Base-by-base conservation (phyloP, 2,329 filamentous ascomycete species). In the Volutella citrinella region DNA sequence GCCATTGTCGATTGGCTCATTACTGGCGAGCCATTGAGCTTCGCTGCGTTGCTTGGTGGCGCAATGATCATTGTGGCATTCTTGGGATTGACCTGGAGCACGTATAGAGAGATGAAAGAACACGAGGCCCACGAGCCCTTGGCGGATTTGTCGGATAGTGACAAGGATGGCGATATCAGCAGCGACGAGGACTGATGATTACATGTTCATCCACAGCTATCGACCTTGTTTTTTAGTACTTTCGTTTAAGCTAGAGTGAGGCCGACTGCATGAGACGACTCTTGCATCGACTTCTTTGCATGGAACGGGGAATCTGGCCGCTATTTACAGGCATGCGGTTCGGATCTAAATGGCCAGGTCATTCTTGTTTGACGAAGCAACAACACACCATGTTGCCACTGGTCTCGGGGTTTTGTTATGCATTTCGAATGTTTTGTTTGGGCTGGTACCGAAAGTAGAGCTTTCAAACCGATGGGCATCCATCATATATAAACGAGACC, bases 81-180 rank as follows among this genome's bases (percentile, higher is more conserved):
- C 58, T 60, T 81, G n/a, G 72, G 95, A 54, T 63, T 98, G 27
- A 89, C 82, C 52, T 96, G 82, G 80, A 93, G 88, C 46, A 96
- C 91, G 1, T 98, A 91, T 65, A 77, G 82, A 31, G 93, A 98
- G 67, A 91, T 97, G 82, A 78, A 81, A 27, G 88, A 95, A 61
- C 87, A 95, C 48, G 76, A 82, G 51, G 72, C 73, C 45, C 81
- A 80, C 54, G 80, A 72, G 51, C 42, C 60, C 25, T 60, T 56
- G 6, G 60, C 69, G 4, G 69, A 72, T 34, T 54, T 69, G 36
- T 63, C 64, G 11, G 68, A 70, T 29, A 69, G 68, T 27, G 68
- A 71, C 23, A 68, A 73, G 32, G 69, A 73, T 32, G 64, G 57
- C 14, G 65, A 69, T 28, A 50, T 59, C 24, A 59, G 57, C 24